phyloP scores from a whole-genome alignment of 495 filamentous ascomycete genomes.

The Aspergillus homomorphus region DNA sequence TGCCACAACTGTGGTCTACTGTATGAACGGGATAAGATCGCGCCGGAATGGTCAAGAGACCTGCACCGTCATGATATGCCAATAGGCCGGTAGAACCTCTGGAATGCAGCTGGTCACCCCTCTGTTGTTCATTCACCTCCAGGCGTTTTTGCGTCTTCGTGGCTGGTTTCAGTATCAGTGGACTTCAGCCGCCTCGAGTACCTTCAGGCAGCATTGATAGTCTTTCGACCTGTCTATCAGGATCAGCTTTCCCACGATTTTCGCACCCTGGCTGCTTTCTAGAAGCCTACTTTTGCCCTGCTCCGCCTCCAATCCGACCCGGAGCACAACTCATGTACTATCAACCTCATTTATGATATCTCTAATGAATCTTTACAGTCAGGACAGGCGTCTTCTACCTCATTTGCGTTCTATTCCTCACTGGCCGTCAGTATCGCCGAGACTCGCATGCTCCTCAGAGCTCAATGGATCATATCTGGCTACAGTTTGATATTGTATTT shows the following conservation, averaged over 20 bases:
- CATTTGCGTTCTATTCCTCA: too few relatives aligned
- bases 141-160: too few relatives aligned
- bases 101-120: not conserved
- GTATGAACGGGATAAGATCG: slow-evolving; percentile 79
- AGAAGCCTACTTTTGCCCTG: not conserved
- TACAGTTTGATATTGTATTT: too few relatives aligned
- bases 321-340: slow-evolving; percentile 21
- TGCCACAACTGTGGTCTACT: slow-evolving; percentile 92
- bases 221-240: too few relatives aligned
- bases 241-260: not conserved
- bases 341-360: slow-evolving; percentile 24
- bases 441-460: too few relatives aligned
- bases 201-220: too few relatives aligned
- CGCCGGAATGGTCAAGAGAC: slow-evolving; percentile 80
- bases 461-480: too few relatives aligned
- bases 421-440: too few relatives aligned
- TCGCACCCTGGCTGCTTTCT: not conserved
- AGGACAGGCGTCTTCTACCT: slow-evolving; percentile 19
- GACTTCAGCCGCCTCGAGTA: too few relatives aligned
- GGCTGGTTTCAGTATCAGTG: too few relatives aligned
- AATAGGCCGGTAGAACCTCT: slow-evolving; percentile 29
- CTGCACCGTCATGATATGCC: slow-evolving; percentile 61
- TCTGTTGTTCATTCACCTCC: too few relatives aligned
- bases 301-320: slow-evolving; percentile 9
- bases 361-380: slow-evolving; percentile 25